Conservation (phyloP, 2,329 filamentous ascomycete genomes). For the Blumeriella jaapii region DNA sequence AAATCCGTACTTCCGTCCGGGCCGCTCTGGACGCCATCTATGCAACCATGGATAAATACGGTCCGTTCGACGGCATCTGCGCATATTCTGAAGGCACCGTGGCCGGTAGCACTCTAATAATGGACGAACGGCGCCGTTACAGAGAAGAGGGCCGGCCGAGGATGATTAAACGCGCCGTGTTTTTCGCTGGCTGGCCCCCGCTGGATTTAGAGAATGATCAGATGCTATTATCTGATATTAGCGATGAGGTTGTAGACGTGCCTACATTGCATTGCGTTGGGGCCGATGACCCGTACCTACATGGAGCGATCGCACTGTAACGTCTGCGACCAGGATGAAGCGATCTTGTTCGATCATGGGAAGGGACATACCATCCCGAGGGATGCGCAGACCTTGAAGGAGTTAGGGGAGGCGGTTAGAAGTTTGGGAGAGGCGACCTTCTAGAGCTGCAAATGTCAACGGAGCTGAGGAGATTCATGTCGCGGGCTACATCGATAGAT, state of each 20-base stretch:
- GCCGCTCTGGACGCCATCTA: conserved; percentile 27
- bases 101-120: conserved; percentile 38
- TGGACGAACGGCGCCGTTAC: conserved; percentile 36
- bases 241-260: conserved; percentile 38
- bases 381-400: conserved; percentile 29
- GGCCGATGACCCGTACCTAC: conserved; percentile 46
- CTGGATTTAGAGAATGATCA: conserved; percentile 33
- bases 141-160: conserved; percentile 25
- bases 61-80: conserved; percentile 40
- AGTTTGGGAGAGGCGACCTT: conserved; percentile 6
- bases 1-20: conserved; percentile 17
- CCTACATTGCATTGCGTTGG: conserved; percentile 43
- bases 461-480: neutral
- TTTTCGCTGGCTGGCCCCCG: conserved; percentile 42
- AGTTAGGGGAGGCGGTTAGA: conserved; percentile 22
- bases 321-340: conserved; percentile 47
- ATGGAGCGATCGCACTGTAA: conserved; percentile 49
- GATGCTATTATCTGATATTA: conserved; percentile 38
- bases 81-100: conserved; percentile 49
- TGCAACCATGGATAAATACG: conserved; percentile 34
- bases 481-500: too few relatives aligned
- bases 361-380: conserved; percentile 52
- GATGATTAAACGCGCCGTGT: conserved; percentile 34
- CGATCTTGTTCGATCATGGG: conserved; percentile 51
- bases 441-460: neutral